Base-by-base conservation (phyloP, 225 moss, liverwort and hornwort genomes). In the Bryoerythrophyllum caledonicum region DNA sequence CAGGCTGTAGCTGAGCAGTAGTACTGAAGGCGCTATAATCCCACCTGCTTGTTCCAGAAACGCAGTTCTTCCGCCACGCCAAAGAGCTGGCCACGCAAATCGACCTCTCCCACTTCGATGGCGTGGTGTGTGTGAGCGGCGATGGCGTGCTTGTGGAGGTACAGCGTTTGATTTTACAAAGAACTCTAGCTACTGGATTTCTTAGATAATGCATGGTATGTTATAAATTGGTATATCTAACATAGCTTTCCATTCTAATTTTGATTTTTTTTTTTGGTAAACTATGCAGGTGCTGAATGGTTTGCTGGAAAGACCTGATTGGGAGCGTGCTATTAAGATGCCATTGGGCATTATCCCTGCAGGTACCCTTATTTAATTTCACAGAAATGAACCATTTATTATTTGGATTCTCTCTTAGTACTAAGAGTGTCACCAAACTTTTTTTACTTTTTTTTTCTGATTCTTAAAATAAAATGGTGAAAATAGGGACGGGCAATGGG, bases 71-170 rank as follows among this genome's bases (percentile, higher is more conserved):
- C 30, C 72, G 75, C 25, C 93, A 96, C 83, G 96, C 87, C 58
- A 92, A 89, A 71, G 92, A 96, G 56, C 76, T 96, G 70, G 93
- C 89, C 40, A 89, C 85, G 80, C 79, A 87, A 26, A 74, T 84
- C 37, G 89, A 92, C 76, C 75, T 96, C 27, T 86, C 87, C n/a
- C 81, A 83, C 53, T 96, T 86, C 14, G 92, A 96, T 79, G 96
- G 96, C 59, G 79, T 96, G 10, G 89, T 90, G 34, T 96, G 96
- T 65, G 90, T 96, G 57, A 96, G 96, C 66, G 96, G 96, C 68
- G 96, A 96, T 69, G 96, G 96, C 73, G 96, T 96, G 72, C 88
- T 96, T 34, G 91, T 93, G 51, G 96, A 96, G 87, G 95, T 90
- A 34, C 10, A n/a, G n/a, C n/a, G n/a, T n/a, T n/a, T n/a, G n/a